A percentile compares a stretch with the other conserved stretches of the same genome.
phyloP scores from a whole-genome alignment of 768 basidiomycete species.

The Albatrellus ellisii region DNA sequence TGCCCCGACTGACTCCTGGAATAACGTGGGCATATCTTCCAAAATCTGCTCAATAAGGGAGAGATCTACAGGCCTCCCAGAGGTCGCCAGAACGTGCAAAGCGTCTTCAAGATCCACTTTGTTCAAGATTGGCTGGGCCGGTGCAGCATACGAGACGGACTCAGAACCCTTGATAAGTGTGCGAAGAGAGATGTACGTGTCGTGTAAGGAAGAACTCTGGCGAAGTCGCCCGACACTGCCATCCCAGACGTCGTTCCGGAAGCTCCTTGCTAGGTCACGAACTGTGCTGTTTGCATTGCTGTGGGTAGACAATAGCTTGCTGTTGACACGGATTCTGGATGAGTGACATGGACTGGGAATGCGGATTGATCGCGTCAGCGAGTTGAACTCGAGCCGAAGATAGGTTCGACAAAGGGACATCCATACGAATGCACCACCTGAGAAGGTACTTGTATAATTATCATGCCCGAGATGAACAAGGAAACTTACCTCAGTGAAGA shows the following conservation, averaged over 20 bases:
- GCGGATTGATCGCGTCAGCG: slow-evolving; percentile 1
- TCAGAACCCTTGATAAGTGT: neutral
- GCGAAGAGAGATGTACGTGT: slow-evolving; percentile 3
- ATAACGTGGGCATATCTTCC: slow-evolving; percentile 31
- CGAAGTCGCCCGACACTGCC: slow-evolving; percentile 1
- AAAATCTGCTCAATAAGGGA: slow-evolving; percentile 41
- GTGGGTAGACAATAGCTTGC: too few relatives aligned
- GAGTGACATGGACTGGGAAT: too few relatives aligned
- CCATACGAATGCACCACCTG: too few relatives aligned
- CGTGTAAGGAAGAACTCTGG: neutral
- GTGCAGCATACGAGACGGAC: neutral
- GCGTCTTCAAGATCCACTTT: slow-evolving; percentile 24
- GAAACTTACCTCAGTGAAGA: too few relatives aligned
- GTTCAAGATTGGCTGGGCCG: slow-evolving; percentile 12
- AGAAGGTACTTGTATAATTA: too few relatives aligned
- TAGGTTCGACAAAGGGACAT: neutral
- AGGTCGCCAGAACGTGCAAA: slow-evolving; percentile 34
- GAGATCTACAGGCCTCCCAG: slow-evolving; percentile 40
- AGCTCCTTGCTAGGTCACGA: too few relatives aligned
- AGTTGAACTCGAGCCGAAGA: slow-evolving; percentile 1
- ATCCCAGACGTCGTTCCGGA: slow-evolving; percentile 9
- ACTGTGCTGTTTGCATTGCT: too few relatives aligned
- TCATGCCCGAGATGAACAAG: neutral
- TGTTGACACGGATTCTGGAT: too few relatives aligned
- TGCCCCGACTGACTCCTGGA: slow-evolving; percentile 31